Conservation (phyloP, 129 eudicot genomes). For the Centaurea solstitialis region DNA sequence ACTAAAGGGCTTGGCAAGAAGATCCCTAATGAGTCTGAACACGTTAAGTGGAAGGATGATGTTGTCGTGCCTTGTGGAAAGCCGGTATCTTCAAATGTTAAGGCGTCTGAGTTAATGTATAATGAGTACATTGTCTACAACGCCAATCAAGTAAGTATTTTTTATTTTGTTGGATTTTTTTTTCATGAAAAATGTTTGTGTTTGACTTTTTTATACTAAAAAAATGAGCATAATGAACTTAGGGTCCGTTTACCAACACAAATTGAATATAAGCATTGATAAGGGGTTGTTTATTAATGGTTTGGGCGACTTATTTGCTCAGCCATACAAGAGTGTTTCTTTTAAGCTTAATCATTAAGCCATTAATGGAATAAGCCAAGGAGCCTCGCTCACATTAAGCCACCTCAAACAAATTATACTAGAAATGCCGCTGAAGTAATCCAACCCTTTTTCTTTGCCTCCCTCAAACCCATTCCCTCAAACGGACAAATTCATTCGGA, state of each 20-base stretch:
- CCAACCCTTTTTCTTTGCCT: background rate
- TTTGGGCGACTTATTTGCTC: too few species aligned
- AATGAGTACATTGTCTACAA: slow-evolving; percentile 95
- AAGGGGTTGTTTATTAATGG: background rate
- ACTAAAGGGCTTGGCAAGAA: slow-evolving; percentile 96
- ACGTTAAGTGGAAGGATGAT: slow-evolving; percentile 82
- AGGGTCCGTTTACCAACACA: background rate
- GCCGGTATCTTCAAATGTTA: slow-evolving; percentile 74
- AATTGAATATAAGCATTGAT: background rate
- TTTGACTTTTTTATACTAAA: background rate
- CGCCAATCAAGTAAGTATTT: slow-evolving; percentile 79
- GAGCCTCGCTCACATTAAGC: background rate
- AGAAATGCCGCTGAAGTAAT: background rate
- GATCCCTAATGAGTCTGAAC: slow-evolving; percentile 68
- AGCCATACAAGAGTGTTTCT: background rate
- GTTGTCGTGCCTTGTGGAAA: slow-evolving; percentile 95
- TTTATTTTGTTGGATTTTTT: background rate
- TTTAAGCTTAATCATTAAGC: background rate
- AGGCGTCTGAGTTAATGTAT: slow-evolving; percentile 75
- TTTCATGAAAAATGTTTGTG: background rate
- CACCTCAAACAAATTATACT: background rate
- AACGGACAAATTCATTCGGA: background rate
- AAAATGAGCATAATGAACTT: background rate
- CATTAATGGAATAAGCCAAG: background rate
- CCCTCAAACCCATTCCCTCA: background rate